Conservation (phyloP, 371 early-diverging fungal species). For the Catenaria anguillulae region DNA sequence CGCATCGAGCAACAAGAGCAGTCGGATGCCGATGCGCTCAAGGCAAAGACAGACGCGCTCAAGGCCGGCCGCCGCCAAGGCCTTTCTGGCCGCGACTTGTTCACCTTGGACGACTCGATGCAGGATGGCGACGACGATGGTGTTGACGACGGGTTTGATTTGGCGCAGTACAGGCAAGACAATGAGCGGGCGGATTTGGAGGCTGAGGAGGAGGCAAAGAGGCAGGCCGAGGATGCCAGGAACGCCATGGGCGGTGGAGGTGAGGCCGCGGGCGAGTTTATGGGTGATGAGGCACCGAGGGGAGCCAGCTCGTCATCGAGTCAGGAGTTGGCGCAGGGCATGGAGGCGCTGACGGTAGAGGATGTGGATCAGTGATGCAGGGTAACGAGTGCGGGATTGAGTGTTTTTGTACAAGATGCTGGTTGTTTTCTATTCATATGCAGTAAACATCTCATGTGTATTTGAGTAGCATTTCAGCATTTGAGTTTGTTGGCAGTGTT, state of each 20-base stretch:
- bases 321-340: neutral
- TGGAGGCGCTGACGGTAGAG: no score
- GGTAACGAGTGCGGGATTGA: no score
- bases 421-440: no score
- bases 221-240: neutral
- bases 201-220: neutral
- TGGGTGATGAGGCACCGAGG: neutral
- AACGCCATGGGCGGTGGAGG: no score
- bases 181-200: neutral
- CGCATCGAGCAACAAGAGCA: conserved; percentile 58
- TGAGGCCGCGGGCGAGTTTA: neutral
- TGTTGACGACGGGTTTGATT: neutral
- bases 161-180: neutral
- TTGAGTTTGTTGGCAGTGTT: no score
- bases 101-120: conserved; percentile 45
- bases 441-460: no score
- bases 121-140: neutral
- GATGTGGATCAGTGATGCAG: no score
- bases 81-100: conserved; percentile 94
- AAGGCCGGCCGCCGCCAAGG: conserved; percentile 80
- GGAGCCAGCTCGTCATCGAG: no score
- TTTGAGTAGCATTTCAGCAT: no score
- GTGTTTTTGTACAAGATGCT: no score
- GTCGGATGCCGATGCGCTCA: conserved; percentile 44
- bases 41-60: conserved; percentile 76